Evolutionary conservation across 257 asterid species (phyloP).

Genomic region (Gardenia jasminoides): DNA sequence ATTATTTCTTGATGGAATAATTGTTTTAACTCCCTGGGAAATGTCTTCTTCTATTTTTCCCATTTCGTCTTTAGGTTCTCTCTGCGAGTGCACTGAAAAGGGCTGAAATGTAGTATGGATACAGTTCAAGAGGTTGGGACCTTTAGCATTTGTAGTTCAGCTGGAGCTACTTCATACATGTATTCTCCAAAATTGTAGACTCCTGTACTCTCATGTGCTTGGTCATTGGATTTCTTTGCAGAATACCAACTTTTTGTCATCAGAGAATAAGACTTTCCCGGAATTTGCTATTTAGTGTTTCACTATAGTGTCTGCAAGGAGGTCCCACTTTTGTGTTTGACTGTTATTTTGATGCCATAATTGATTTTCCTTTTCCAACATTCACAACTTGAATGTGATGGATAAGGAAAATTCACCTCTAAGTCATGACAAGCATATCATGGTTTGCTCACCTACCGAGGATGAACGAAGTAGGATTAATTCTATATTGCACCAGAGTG

Average conservation of each 20-base stretch:
- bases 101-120: not conserved
- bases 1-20: not conserved
- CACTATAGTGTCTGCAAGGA: not conserved
- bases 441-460: slow-evolving; percentile 31
- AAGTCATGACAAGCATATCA: slow-evolving; percentile 28
- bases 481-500: slow-evolving; percentile 39
- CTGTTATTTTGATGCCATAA: not conserved
- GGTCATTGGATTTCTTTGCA: not conserved
- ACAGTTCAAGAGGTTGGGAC: not conserved
- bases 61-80: not conserved
- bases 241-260: not conserved
- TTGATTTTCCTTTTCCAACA: no score
- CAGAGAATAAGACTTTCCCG: not conserved
- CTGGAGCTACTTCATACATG: not conserved
- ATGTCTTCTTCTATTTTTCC: not conserved
- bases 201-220: not conserved
- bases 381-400: slow-evolving; percentile 23
- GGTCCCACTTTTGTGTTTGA: not conserved
- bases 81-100: not conserved
- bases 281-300: not conserved
- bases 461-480: slow-evolving; percentile 34
- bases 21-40: not conserved
- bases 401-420: slow-evolving; percentile 43
- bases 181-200: not conserved
- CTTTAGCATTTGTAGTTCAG: not conserved